These are phyloP conservation scores for Dacryopinax primogenitus DNA, from an alignment of 768 basidiomycete species.

Conservation along the genomic window DNA sequence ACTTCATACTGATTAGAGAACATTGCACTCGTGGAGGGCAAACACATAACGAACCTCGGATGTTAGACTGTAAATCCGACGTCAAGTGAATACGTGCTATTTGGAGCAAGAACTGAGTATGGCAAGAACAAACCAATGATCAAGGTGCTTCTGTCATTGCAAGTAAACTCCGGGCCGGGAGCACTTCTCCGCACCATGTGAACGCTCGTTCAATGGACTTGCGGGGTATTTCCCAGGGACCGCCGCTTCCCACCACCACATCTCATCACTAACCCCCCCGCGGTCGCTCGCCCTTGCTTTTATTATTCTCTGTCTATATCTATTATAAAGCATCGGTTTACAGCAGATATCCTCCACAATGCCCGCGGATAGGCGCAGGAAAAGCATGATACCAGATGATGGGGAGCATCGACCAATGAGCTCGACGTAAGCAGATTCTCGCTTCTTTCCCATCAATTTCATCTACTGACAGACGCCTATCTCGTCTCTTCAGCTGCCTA, in stretches of 20 bases:
- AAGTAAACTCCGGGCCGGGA: not conserved
- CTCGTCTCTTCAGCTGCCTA: not conserved
- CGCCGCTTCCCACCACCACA: too few relatives aligned
- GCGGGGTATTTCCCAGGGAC: not conserved
- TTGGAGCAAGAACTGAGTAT: too few relatives aligned
- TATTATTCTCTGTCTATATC: not conserved
- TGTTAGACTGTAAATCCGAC: too few relatives aligned
- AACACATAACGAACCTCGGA: too few relatives aligned
- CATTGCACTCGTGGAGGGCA: too few relatives aligned
- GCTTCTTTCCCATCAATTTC: not conserved
- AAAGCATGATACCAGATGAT: not conserved
- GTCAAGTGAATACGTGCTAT: too few relatives aligned
- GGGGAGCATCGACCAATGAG: not conserved
- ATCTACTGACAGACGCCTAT: not conserved
- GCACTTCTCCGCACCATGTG: not conserved
- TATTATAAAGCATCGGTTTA: not conserved
- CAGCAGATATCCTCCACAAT: not conserved
- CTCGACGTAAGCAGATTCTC: not conserved
- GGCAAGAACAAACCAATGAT: too few relatives aligned
- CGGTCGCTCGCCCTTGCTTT: not conserved
- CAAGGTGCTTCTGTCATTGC: too few relatives aligned
- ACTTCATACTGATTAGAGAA: too few relatives aligned
- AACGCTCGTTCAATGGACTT: not conserved
- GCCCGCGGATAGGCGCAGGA: slow-evolving; percentile 5
- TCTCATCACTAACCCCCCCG: too few relatives aligned